Conservation (phyloP, 129 eudicot species). For the Lonicera japonica region DNA sequence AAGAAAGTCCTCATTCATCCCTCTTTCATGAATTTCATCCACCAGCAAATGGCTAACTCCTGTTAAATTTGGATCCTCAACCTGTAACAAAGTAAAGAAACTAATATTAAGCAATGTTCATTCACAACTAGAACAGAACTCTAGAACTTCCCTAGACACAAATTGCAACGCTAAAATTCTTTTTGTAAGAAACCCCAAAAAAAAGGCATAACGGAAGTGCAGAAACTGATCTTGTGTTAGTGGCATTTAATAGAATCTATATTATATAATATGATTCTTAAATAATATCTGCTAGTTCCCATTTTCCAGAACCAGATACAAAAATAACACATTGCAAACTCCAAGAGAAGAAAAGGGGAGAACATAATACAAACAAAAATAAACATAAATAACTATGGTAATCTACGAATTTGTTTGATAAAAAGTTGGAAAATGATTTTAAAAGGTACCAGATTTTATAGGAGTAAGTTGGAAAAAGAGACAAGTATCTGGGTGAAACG, state of each 20-base stretch:
- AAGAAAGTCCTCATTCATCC: constrained; percentile 93
- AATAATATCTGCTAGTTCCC: not conserved
- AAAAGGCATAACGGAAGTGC: no score
- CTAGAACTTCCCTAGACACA: not conserved
- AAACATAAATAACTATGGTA: not conserved
- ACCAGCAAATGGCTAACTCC: constrained; percentile 83
- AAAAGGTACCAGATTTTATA: no score
- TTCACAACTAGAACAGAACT: not conserved
- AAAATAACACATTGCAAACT: not conserved
- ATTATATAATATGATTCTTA: not conserved
- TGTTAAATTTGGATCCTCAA: constrained; percentile 72
- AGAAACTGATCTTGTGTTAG: not conserved
- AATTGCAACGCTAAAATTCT: not conserved
- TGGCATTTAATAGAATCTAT: not conserved
- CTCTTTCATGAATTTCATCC: constrained; percentile 98
- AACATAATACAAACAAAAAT: not conserved
- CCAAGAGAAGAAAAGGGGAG: not conserved
- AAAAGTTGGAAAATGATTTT: no score
- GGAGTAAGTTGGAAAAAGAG: no score
- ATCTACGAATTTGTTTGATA: no score
- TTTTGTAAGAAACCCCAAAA: not conserved
- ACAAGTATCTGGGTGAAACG: no score
- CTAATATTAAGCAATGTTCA: not conserved
- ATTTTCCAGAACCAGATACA: not conserved
- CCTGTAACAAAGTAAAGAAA: constrained; percentile 33